These are phyloP conservation scores for Didymella pinodella DNA, from an alignment of 2,329 filamentous ascomycete species.

Conservation along the genomic window DNA sequence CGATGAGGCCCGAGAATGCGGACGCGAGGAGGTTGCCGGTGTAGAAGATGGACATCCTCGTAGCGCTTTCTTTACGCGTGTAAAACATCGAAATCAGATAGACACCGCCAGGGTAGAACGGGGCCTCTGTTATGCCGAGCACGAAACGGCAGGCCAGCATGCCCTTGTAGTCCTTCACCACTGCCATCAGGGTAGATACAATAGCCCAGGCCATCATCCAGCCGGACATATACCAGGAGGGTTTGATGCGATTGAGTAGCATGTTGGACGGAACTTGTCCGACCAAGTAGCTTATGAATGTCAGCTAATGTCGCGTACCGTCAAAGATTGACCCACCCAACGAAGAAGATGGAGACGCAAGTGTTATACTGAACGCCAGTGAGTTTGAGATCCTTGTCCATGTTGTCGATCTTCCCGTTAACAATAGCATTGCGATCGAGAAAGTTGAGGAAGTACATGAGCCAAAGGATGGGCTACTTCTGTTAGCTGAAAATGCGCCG, in stretches of 20 bases:
- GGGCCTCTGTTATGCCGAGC: conserved; percentile 41
- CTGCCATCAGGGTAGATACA: conserved; percentile 40
- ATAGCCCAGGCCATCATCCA: conserved; percentile 49
- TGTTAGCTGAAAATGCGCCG: background rate
- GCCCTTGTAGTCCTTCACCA: conserved; percentile 42
- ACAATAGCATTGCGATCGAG: conserved; percentile 72
- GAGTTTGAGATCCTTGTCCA: conserved; percentile 65
- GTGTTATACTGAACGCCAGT: conserved; percentile 65
- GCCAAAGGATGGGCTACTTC: conserved; percentile 17
- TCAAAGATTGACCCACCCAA: conserved; percentile 45
- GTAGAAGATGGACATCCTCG: conserved; percentile 47
- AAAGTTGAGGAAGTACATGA: conserved; percentile 44
- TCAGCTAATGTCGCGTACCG: conserved; percentile 23
- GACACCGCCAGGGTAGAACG: conserved; percentile 46
- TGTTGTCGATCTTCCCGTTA: conserved; percentile 67
- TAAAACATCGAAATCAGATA: conserved; percentile 50
- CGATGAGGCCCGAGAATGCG: conserved; percentile 54
- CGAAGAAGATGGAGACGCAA: conserved; percentile 68
- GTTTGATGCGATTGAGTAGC: conserved; percentile 48
- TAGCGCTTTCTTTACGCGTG: conserved; percentile 47
- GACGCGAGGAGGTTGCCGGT: conserved; percentile 52
- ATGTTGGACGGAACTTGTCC: conserved; percentile 54
- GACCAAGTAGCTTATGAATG: conserved; percentile 36
- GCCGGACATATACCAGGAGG: conserved; percentile 40
- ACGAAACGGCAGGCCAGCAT: conserved; percentile 40